phyloP scores from a whole-genome alignment of 768 basidiomycete genomes.

The Pleurotus sapidus region DNA sequence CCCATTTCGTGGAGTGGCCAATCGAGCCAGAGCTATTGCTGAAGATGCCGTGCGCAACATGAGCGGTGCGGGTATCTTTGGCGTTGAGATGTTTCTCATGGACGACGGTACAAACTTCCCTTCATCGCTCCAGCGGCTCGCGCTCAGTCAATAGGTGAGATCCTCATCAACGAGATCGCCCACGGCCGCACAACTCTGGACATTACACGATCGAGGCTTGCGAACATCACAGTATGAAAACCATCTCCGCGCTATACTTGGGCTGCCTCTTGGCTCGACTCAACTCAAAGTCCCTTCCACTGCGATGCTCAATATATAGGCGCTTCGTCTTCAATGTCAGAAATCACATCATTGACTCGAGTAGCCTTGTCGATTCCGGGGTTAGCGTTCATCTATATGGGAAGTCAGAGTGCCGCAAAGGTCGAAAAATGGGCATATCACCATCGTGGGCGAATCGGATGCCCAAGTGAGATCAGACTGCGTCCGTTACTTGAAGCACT shows the following conservation, averaged over 20 bases:
- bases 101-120: constrained; percentile 54
- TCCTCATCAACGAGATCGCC: constrained; percentile 97
- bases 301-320: constrained; percentile 97
- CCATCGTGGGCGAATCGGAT: constrained; percentile 80
- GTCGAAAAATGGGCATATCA: constrained; percentile 99
- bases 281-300: constrained; percentile 81
- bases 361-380: constrained; percentile 71
- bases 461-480: constrained; percentile 70
- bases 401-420: constrained; percentile 85
- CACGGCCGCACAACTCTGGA: constrained; percentile 96
- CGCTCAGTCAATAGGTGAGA: constrained; percentile 43
- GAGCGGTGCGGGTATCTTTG: constrained; percentile 90
- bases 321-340: constrained; percentile 59
- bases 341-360: constrained; percentile 54
- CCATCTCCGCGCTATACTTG: constrained; percentile 92
- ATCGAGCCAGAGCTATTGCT: constrained; percentile 67
- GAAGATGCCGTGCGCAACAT: constrained; percentile 78
- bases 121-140: too few species aligned
- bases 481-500: constrained; percentile 69
- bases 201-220: constrained; percentile 99
- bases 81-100: constrained; percentile 97
- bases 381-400: constrained; percentile 90
- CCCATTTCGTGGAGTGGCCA: constrained; percentile 68
- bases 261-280: constrained; percentile 86
- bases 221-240: constrained; percentile 97